Evolutionary conservation across 176 grass and related monocot species (phyloP), one percentile per base, ranked within the genome.

Genomic region (Juncus inflexus): DNA sequence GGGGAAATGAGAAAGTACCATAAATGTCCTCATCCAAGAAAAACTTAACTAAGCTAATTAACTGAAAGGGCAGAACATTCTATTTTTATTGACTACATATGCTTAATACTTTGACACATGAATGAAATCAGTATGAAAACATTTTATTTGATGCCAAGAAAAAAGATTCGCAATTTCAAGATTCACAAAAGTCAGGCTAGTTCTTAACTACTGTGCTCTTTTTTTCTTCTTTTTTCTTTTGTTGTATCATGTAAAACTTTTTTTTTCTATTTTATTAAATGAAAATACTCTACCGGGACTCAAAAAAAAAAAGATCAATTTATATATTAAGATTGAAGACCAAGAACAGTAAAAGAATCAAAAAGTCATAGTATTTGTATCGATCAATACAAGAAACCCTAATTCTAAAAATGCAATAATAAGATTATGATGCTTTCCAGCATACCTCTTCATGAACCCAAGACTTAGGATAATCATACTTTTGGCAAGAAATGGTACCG

Each of bases 371-470:
- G 43, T 14, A 68, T 68, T 15, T 37, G 42, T 28, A 52, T 53
- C 50, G 11, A 69, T 53, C 50, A 69, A 40, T 53, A 9, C 42
- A 14, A 41, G 8, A 55, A 69, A 12, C 37, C 4, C 12, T 15
- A 12, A 57, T 15, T 28, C 19, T 28, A 57, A 0, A 16, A 15
- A 57, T n/a, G 19, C 54, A 57, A 5, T 15, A 15, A 11, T 53
- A 69, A 69, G 15, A 66, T 35, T 3, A 35, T 38, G 35, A 14
- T 39, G 7, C 40, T 37, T 62, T 37, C 40, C 14, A 14, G 9
- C 55, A 51, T 36, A 69, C 66, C 66, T 69, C 66, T 39, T 52
- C 66, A 37, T 55, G 37, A 14, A 69, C 50, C 66, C 66, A 69
- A 3, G 35, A 52, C 55, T 41, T 69, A 15, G 66, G 50, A 6